Conservation (phyloP, 2,329 filamentous ascomycete genomes). For the Xylaria sp. region DNA sequence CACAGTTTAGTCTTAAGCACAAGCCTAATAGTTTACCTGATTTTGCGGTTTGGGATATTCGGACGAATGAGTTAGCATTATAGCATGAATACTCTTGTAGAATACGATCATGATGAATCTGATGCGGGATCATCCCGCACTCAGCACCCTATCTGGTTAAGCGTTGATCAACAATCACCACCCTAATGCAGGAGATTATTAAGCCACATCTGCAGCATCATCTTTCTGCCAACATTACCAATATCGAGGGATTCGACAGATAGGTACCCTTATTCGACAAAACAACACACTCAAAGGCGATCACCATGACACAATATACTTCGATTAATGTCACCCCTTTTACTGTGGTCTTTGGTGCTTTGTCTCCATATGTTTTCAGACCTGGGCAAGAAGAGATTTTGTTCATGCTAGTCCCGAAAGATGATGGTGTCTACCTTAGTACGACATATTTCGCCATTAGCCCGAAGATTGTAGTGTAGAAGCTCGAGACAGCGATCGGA, state of each 20-base stretch:
- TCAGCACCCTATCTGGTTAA: neutral
- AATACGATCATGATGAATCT: neutral
- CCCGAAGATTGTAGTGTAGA: neutral
- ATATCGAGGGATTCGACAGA: neutral
- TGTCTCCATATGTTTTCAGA: slow-evolving; percentile 1
- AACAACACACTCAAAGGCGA: no score
- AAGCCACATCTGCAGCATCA: neutral
- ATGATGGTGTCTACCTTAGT: neutral
- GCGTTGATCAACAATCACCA: neutral
- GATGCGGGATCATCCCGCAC: neutral
- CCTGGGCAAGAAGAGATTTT: neutral
- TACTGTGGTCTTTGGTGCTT: neutral
- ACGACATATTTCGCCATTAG: neutral
- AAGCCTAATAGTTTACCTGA: neutral
- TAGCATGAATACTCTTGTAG: neutral
- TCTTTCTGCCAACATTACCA: neutral
- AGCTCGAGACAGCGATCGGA: neutral
- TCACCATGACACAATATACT: neutral
- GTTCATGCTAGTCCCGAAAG: neutral
- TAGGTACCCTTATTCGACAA: neutral
- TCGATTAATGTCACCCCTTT: neutral
- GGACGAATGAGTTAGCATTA: neutral
- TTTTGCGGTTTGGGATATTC: neutral
- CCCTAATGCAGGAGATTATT: neutral
- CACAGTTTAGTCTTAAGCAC: neutral